Evolutionary conservation across 192 early-diverging fungal genomes (phyloP), one percentile per base, ranked within the genome.

Genomic region (Gamsiella multidivaricata): DNA sequence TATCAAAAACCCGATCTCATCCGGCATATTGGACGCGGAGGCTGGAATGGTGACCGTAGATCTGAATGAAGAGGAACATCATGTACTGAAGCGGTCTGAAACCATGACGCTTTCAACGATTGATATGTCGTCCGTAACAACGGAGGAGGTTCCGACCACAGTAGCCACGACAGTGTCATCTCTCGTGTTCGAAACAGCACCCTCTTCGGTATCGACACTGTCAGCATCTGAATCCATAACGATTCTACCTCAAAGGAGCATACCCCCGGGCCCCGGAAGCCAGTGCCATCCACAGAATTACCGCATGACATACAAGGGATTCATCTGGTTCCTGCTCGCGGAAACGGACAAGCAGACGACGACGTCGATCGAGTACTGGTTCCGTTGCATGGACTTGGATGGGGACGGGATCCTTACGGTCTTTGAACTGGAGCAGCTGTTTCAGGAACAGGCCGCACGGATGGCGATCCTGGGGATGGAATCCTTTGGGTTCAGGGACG

Each of bases 351-450:
- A 95, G 82, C 81, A 85, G 37, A 86, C 80, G 3, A 81, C 81
- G 18, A 83, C 87, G 14, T 78, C 74, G 23, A 78, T 78, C 39
- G 74, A 78, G 37, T 91, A 91, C 81, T 97, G 96, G 96, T 98
- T 98, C 84, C 87, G 94, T 57, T 95, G 93, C 62, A 84, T 98
- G 79, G 97, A 98, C 73, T 70, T 91, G 15, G 96, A 98, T 73
- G 92, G 91, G 10, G 95, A 97, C 75, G 97, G 97, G 15, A 67
- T 91, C 3, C 80, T 98, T 15, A 88, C 90, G 23, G 84, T 92
- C n/a, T 92, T 93, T 68, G 97, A 98, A 72, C 75, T 98, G 4
- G 83, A 89, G 46, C 85, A 91, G 54, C 94, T 96, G 69, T 98
- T 88, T 79, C 88, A 92, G 45, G 94, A 98, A 72, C 95, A 97